Percentiles rank a stretch among this genome's conserved stretches.
Evolutionary conservation across 2,329 filamentous ascomycete species (phyloP).

Genomic region (Neospermospora avenae): DNA sequence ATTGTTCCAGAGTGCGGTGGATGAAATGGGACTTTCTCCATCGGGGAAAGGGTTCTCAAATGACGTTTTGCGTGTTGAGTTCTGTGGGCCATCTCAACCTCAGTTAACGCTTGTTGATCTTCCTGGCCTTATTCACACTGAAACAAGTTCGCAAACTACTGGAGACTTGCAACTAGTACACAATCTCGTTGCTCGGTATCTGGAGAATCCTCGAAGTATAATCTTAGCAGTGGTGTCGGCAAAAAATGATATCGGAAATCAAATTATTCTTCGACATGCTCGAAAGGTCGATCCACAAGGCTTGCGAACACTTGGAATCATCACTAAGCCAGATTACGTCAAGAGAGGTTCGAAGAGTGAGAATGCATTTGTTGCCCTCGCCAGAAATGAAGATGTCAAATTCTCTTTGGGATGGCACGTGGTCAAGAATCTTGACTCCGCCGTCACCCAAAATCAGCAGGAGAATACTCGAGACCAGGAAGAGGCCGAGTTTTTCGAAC

Average conservation of each 20-base stretch:
- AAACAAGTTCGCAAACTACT: constrained; percentile 43
- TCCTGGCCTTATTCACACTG: constrained; percentile 51
- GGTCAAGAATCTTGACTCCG: constrained; percentile 43
- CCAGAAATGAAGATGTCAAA: constrained; percentile 39
- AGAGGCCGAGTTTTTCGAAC: constrained; percentile 38
- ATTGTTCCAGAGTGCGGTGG: constrained; percentile 23
- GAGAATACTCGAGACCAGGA: constrained; percentile 8
- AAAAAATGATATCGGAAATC: constrained; percentile 39
- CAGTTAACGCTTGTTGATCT: constrained; percentile 59
- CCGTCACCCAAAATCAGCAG: constrained; percentile 36
- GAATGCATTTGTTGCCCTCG: constrained; percentile 34
- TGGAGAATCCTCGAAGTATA: constrained; percentile 47
- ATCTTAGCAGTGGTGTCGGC: constrained; percentile 44
- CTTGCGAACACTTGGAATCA: constrained; percentile 39
- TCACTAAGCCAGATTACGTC: constrained; percentile 44
- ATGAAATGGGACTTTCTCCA: constrained; percentile 17
- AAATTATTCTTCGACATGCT: constrained; percentile 38
- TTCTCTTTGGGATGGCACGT: constrained; percentile 46
- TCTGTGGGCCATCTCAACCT: constrained; percentile 36
- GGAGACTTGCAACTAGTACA: constrained; percentile 44
- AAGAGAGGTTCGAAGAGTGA: constrained; percentile 35
- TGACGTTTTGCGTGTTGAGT: constrained; percentile 23
- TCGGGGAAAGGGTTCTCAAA: constrained; percentile 28
- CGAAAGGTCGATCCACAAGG: constrained; percentile 33
- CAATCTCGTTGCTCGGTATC: constrained; percentile 47